Conservation (phyloP, 139 green algal genomes). For the Zygnema circumcarinatum region DNA sequence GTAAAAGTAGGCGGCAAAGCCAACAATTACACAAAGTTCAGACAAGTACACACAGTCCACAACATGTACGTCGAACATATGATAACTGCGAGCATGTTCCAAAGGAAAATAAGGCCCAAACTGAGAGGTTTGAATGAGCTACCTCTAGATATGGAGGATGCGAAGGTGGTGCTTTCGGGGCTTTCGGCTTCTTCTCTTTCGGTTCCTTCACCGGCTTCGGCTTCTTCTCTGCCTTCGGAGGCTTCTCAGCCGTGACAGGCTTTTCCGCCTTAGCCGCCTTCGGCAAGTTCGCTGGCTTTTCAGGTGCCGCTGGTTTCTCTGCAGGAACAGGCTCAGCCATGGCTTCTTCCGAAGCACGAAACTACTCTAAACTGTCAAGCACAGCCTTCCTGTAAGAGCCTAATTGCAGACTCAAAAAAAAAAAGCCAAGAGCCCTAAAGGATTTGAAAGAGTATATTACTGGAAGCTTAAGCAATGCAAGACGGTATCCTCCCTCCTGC, state of each 20-base stretch:
- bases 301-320: neutral
- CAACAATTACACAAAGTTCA: neutral
- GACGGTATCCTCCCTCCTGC: too few relatives aligned
- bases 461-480: too few relatives aligned
- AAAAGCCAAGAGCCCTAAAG: too few relatives aligned
- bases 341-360: neutral
- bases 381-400: too few relatives aligned
- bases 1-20: neutral
- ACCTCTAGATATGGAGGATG: slow-evolving; percentile 20
- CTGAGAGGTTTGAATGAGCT: neutral
- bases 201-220: neutral
- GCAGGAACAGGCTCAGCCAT: neutral
- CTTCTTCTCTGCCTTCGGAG: neutral
- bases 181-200: slow-evolving; percentile 21
- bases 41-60: neutral
- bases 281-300: neutral
- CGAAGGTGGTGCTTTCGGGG: neutral
- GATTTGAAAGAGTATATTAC: too few relatives aligned
- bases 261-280: neutral
- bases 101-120: neutral
- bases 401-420: too few relatives aligned
- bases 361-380: too few relatives aligned
- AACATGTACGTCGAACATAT: neutral
- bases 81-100: neutral
- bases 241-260: neutral